These are phyloP conservation scores for Pascua guehoae DNA, from an alignment of 1,284 basidiomycete genomes.

Conservation along the genomic window DNA sequence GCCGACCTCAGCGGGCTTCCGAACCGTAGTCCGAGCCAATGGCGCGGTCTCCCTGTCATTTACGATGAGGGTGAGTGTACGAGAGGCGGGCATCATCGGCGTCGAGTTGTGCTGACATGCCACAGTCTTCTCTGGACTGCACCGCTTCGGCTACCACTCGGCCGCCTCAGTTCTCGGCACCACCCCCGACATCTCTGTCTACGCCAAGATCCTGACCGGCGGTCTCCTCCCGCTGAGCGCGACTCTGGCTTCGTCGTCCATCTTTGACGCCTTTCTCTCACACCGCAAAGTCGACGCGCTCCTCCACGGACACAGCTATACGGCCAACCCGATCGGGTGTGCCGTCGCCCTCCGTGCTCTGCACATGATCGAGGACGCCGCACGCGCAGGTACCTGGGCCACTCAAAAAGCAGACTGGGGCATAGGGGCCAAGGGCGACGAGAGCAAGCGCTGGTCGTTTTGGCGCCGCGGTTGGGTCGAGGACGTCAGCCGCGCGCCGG, in stretches of 20 bases:
- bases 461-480: slow-evolving; percentile 76
- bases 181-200: slow-evolving; percentile 79
- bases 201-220: slow-evolving; percentile 93
- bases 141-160: slow-evolving; percentile 74
- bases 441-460: slow-evolving; percentile 71
- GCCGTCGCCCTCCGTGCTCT: slow-evolving; percentile 82
- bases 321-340: slow-evolving; percentile 86
- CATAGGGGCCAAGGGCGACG: slow-evolving; percentile 51
- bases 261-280: slow-evolving; percentile 77
- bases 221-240: slow-evolving; percentile 83
- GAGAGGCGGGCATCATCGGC: no score
- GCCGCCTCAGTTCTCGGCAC: slow-evolving; percentile 65
- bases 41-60: slow-evolving; percentile 81
- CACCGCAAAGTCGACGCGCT: slow-evolving; percentile 75
- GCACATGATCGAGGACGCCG: slow-evolving; percentile 58
- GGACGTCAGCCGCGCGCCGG: slow-evolving; percentile 57
- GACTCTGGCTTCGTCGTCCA: slow-evolving; percentile 72
- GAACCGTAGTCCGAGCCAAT: background rate
- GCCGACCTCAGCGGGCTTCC: background rate
- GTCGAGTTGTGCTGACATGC: background rate
- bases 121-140: slow-evolving; percentile 83
- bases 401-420: slow-evolving; percentile 55
- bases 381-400: slow-evolving; percentile 58
- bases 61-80: slow-evolving; percentile 70
- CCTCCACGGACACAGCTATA: slow-evolving; percentile 93